Evolutionary conservation across 257 asterid species (phyloP), one percentile per base, ranked within the genome.

Genomic region (Nicotiana knightiana): DNA sequence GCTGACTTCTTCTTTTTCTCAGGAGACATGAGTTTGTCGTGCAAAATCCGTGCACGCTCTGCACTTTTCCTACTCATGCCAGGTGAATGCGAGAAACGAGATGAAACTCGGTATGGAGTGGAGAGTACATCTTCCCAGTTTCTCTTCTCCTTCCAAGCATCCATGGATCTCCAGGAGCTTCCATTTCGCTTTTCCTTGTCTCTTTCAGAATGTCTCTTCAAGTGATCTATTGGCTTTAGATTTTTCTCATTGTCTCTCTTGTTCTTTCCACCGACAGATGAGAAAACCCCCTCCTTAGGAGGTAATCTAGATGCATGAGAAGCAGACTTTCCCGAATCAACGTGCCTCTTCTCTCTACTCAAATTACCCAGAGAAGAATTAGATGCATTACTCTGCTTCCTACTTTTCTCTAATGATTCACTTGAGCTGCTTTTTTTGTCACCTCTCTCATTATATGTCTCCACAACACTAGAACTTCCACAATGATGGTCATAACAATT

Each of bases 91-190:
- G 97, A 96, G 88, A 93, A 94, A 73, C 98, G 97, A 63, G 97
- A 92, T 83, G 98, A 93, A 85, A 86, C 92, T 82, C 96, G 91
- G 81, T 87, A 89, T 12, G 98, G 95, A 67, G 97, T 83, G 81
- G 96, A 89, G 88, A 96, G 99, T 88, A 96, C 88, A 82, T 92
- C 97, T 87, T 96, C 97, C 99, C 99, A 96, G 85, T 94, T 94
- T 85, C 99, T 91, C 91, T 93, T 96, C 91, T 94, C 99, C 90
- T 93, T 96, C 99, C 99, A 96, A 67, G 98, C 99, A 92, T 94
- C 97, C 97, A 96, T 87, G 58, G 95, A 93, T 82, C 87, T 91
- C 87, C 89, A 89, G n/a, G 89, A 86, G 84, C 78, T 85, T 73
- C 91, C 97, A 81, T 87, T 89, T 91, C 88, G 87, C 90, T 85